Percentiles rank a stretch among this genome's conserved stretches.
These are phyloP conservation scores for Buxus sempervirens DNA, from an alignment of 164 flowering plant genomes.

Conservation along the genomic window DNA sequence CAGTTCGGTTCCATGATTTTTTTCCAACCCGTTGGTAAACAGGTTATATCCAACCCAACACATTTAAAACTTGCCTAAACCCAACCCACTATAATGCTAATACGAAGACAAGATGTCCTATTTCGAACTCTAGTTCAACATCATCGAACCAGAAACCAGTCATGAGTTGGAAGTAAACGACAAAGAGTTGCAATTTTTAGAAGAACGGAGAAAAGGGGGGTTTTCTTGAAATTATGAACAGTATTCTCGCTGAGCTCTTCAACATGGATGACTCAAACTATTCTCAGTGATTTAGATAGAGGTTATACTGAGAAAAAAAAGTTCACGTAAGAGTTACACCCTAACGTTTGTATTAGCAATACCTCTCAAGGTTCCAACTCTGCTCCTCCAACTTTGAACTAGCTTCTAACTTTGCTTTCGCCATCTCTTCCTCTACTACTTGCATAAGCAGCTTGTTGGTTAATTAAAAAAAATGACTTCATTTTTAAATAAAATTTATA, in stretches of 20 bases:
- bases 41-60: too few species aligned
- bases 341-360: slow-evolving; percentile 45
- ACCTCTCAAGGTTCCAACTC: too few species aligned
- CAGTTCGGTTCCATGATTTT: too few species aligned
- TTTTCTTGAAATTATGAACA: slow-evolving; percentile 34
- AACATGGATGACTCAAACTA: slow-evolving; percentile 35
- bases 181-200: background rate
- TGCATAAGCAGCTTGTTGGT: too few species aligned
- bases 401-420: too few species aligned
- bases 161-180: background rate
- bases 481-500: too few species aligned
- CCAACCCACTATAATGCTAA: too few species aligned
- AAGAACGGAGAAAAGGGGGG: slow-evolving; percentile 14
- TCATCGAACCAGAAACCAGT: slow-evolving; percentile 11
- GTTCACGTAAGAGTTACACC: slow-evolving; percentile 59
- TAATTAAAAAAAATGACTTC: too few species aligned
- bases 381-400: too few species aligned
- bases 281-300: slow-evolving; percentile 2
- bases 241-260: slow-evolving; percentile 70
- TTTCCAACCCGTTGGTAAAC: too few species aligned
- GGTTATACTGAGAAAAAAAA: slow-evolving; percentile 24
- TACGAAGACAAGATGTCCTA: background rate
- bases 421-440: too few species aligned
- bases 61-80: too few species aligned
- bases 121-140: slow-evolving; percentile 8